Evolutionary conservation across 2,329 filamentous ascomycete species (phyloP).

Genomic region (Alternaria rosae): DNA sequence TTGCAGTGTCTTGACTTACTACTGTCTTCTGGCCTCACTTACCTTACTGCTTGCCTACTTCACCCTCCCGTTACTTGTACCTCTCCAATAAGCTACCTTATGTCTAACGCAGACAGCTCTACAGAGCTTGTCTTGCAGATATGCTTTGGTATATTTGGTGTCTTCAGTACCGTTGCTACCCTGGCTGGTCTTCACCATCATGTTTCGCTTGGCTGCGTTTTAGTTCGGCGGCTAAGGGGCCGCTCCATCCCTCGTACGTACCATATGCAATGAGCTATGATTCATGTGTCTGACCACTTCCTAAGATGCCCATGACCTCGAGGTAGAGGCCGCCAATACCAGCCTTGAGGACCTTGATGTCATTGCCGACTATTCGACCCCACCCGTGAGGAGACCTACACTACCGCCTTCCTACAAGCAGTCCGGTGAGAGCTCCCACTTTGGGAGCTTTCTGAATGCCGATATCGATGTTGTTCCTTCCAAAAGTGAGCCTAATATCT

Average conservation of each 20-base stretch:
- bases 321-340: not conserved
- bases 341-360: not conserved
- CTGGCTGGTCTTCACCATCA: constrained; percentile 20
- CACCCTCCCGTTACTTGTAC: not conserved
- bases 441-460: not conserved
- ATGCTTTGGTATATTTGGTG: constrained; percentile 17
- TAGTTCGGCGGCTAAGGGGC: constrained; percentile 5
- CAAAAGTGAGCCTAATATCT: not conserved
- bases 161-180: constrained; percentile 11
- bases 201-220: constrained; percentile 16
- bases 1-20: not conserved
- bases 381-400: not conserved
- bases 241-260: not conserved
- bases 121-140: constrained; percentile 15
- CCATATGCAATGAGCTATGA: not conserved
- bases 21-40: not conserved
- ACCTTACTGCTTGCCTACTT: not conserved
- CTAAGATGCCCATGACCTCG: not conserved
- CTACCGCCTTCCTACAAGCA: constrained; percentile 4
- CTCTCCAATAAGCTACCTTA: not conserved
- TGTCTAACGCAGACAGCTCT: not conserved
- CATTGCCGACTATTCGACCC: not conserved
- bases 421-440: not conserved
- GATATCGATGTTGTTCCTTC: not conserved
- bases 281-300: not conserved